phyloP scores from a whole-genome alignment of 805 yeast genomes.

The Candida golubevii region DNA sequence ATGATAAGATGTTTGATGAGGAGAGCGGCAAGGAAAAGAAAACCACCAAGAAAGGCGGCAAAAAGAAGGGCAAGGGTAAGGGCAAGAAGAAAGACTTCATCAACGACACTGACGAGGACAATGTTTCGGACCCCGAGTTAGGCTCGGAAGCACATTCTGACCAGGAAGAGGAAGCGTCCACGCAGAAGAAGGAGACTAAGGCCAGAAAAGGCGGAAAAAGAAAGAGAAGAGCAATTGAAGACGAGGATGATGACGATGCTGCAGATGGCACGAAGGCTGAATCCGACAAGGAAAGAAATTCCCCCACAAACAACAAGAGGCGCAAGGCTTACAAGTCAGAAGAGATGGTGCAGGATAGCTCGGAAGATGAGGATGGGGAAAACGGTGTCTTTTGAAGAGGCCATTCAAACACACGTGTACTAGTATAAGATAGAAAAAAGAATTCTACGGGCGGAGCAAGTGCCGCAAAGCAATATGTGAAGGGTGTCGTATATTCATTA shows the following conservation, averaged over 20 bases:
- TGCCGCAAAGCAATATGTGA: not conserved
- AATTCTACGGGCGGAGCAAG: not conserved
- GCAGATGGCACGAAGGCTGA: slow-evolving; percentile 6
- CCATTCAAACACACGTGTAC: not conserved
- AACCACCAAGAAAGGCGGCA: slow-evolving; percentile 15
- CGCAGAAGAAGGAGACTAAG: slow-evolving; percentile 8
- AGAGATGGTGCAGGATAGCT: slow-evolving; percentile 43
- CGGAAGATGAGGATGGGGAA: slow-evolving; percentile 42
- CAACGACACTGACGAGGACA: slow-evolving; percentile 33
- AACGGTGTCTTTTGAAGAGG: slow-evolving; percentile 16
- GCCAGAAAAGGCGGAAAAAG: slow-evolving; percentile 20
- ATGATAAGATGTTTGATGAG: slow-evolving; percentile 27
- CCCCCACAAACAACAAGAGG: slow-evolving; percentile 16
- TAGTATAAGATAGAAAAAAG: not conserved
- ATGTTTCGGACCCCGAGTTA: slow-evolving; percentile 20
- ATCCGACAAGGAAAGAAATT: slow-evolving; percentile 17
- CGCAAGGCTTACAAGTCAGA: slow-evolving; percentile 27
- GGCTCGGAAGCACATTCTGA: slow-evolving; percentile 12
- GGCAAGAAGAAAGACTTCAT: slow-evolving; percentile 30
- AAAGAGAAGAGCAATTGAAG: slow-evolving; percentile 31
- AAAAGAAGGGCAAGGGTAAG: slow-evolving; percentile 18
- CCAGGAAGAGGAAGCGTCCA: slow-evolving; percentile 4
- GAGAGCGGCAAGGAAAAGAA: slow-evolving; percentile 22
- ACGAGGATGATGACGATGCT: slow-evolving; percentile 22
- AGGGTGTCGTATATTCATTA: not conserved